These are phyloP conservation scores for Lecanicillium sp. DNA, from an alignment of 2,329 filamentous ascomycete species.

Conservation along the genomic window DNA sequence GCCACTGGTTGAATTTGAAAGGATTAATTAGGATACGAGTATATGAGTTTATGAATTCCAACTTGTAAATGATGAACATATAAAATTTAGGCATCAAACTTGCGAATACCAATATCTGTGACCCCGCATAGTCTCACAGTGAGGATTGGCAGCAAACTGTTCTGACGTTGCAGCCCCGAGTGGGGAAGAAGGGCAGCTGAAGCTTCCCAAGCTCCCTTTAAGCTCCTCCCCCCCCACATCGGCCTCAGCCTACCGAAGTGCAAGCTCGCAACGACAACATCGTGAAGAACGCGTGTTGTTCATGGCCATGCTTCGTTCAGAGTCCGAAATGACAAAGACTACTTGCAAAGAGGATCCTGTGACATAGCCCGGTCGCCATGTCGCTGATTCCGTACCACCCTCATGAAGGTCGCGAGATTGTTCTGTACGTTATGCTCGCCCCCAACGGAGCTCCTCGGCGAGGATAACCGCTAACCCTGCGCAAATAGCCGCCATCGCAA, in stretches of 20 bases:
- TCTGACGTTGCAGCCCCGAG: too few relatives aligned
- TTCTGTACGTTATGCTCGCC: conserved; percentile 58
- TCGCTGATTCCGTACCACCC: conserved; percentile 71
- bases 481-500: conserved; percentile 73
- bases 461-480: background rate
- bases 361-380: conserved; percentile 25
- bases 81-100: too few relatives aligned
- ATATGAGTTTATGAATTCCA: background rate
- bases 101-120: too few relatives aligned
- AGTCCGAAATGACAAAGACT: too few relatives aligned
- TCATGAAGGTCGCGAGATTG: conserved; percentile 67
- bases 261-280: background rate
- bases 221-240: conserved; percentile 7
- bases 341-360: too few relatives aligned
- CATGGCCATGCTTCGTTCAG: conserved; percentile 9
- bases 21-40: background rate
- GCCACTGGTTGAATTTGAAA: conserved; percentile 4
- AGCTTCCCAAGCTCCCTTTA: background rate
- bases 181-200: too few relatives aligned
- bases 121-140: too few relatives aligned
- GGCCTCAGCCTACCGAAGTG: too few relatives aligned
- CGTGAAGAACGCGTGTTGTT: background rate
- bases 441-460: background rate
- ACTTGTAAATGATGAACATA: conserved; percentile 9
- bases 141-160: too few relatives aligned